Evolutionary conservation across 2,329 filamentous ascomycete species (phyloP).

Genomic region (Cercospora sojina): DNA sequence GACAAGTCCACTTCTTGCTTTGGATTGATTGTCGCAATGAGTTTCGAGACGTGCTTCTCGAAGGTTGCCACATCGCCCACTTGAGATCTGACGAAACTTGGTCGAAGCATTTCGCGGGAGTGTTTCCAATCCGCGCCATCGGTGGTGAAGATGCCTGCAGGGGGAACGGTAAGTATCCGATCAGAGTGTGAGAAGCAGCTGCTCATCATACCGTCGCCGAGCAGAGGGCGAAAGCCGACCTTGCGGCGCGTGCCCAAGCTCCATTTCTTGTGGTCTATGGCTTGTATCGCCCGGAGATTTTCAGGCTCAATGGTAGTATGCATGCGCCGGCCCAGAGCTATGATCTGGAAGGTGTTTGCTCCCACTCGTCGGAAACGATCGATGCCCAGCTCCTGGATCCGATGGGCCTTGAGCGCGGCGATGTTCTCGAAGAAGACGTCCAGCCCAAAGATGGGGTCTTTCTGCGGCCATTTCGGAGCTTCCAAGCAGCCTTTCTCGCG

Average conservation of each 20-base stretch:
- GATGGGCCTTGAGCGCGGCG: conserved; percentile 40
- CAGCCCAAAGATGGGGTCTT: conserved; percentile 56
- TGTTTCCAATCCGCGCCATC: conserved; percentile 44
- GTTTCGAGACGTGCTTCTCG: conserved; percentile 57
- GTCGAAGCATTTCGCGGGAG: conserved; percentile 50
- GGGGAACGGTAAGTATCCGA: not conserved
- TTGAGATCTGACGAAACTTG: conserved; percentile 55
- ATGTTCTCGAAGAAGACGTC: conserved; percentile 49
- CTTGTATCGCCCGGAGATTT: conserved; percentile 50
- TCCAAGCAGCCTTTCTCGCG: conserved; percentile 51
- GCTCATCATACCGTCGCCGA: conserved; percentile 44
- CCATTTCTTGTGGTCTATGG: conserved; percentile 50
- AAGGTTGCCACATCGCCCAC: conserved; percentile 58
- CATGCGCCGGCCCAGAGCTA: conserved; percentile 35
- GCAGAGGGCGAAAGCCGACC: conserved; percentile 41
- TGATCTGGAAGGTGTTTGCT: conserved; percentile 43
- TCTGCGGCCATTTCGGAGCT: conserved; percentile 49
- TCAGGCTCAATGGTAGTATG: conserved; percentile 49
- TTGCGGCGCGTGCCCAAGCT: conserved; percentile 40
- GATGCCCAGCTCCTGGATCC: conserved; percentile 39
- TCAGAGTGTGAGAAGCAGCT: not conserved
- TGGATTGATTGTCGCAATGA: conserved; percentile 59
- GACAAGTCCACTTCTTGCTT: conserved; percentile 60
- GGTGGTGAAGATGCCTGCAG: conserved; percentile 43
- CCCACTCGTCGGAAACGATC: conserved; percentile 37